Conservation (phyloP, 305 asterid species). For the Plantago lanceolata region DNA sequence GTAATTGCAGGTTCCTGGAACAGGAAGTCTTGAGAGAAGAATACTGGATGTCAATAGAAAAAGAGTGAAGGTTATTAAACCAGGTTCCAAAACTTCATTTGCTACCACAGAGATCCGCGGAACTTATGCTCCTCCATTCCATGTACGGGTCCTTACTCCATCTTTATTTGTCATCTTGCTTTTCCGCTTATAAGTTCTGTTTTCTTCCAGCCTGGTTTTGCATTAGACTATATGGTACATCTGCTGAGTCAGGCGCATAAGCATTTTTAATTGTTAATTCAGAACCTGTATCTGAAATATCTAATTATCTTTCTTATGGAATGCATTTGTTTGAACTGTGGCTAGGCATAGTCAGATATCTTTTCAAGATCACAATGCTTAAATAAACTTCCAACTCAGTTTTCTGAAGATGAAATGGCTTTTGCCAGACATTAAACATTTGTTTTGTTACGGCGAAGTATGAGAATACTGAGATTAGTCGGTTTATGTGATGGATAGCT, state of each 20-base stretch:
- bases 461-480: too few species aligned
- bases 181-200: background rate
- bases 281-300: background rate
- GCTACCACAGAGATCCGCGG: conserved; percentile 93
- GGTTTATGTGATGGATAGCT: background rate
- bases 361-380: background rate
- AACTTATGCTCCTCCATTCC: conserved; percentile 88
- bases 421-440: background rate
- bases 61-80: conserved; percentile 85
- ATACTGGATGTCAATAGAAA: conserved; percentile 81
- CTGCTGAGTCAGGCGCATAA: background rate
- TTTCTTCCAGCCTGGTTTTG: background rate
- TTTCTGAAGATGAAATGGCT: background rate
- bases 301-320: background rate
- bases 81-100: conserved; percentile 92
- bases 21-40: conserved; percentile 82
- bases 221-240: background rate
- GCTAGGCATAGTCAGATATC: background rate
- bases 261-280: background rate
- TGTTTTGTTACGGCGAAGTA: background rate
- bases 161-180: background rate
- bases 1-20: conserved; percentile 64
- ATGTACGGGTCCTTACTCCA: conserved; percentile 44
- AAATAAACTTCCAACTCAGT: background rate
- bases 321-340: too few species aligned